Base-by-base conservation (phyloP, 2,329 filamentous ascomycete genomes). In the Diaporthe citrichinensis region DNA sequence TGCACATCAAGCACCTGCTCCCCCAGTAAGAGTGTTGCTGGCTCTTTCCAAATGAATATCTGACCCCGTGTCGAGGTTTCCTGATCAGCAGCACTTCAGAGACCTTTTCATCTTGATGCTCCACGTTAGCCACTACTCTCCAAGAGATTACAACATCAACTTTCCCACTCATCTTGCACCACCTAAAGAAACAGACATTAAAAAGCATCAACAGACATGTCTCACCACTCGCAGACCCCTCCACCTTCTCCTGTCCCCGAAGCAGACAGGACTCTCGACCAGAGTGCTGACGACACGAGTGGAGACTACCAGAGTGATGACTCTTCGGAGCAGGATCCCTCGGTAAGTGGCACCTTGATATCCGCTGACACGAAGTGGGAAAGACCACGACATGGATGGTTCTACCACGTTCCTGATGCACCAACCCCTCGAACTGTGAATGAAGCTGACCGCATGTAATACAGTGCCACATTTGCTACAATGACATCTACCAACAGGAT, bases 391-490 rank as follows among this genome's bases (percentile, higher is more conserved):
- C 3, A 5, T 49, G 44, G 44, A 7, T 7, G 12, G 51, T 1
- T 53, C 51, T 53, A 14, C 51, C 9, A 25, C n/a, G 1, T 15
- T 15, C 12, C 51, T 53, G 12, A 14, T 28, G 7, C 5, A 15
- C 28, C 4, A 25, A 2, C 4, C 5, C 51, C 12, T 53, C 0
- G 0, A 4, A 0, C n/a, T 28, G 25, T 17, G 5, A 9, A 3
- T 15, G n/a, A 53, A 14, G 12, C 51, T 53, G 51, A 53, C 5
- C n/a, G 10, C 7, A 20, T 28, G n/a, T 14, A 25, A 53, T 3
- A 4, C 4, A 53, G 51, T 53, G 51, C 4, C 0, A 25, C 3
- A 25, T 14, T 14, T 53, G 51, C 51, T 2, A 15, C 14, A 8
- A 49, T 9, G 44, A 23, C 9, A 7, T 23, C n/a, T 6, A 28